These are phyloP conservation scores for Blumeria hordei DNA, from an alignment of 2,329 filamentous ascomycete genomes.

Conservation along the genomic window DNA sequence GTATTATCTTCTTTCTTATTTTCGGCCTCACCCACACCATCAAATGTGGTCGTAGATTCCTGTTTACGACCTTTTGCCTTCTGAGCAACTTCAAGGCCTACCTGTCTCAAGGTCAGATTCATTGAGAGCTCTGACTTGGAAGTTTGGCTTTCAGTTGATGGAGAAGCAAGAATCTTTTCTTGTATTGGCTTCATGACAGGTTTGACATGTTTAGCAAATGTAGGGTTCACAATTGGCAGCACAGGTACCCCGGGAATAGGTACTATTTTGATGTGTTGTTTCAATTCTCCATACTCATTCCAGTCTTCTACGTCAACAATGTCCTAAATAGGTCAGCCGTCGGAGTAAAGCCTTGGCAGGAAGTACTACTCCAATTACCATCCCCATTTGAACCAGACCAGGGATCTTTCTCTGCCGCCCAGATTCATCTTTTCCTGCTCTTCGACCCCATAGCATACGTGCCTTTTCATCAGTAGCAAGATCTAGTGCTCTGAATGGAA, in stretches of 20 bases:
- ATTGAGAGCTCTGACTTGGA: slow-evolving; percentile 8
- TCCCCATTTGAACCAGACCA: slow-evolving; percentile 64
- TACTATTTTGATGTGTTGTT: slow-evolving; percentile 53
- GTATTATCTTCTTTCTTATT: neutral
- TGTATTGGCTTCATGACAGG: neutral
- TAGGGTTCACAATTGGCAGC: slow-evolving; percentile 8
- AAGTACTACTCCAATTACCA: slow-evolving; percentile 56
- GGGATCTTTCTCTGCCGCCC: slow-evolving; percentile 56
- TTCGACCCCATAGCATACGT: slow-evolving; percentile 66
- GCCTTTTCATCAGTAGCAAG: slow-evolving; percentile 76
- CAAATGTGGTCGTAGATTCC: slow-evolving; percentile 2
- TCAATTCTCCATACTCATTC: slow-evolving; percentile 96
- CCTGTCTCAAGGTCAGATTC: slow-evolving; percentile 24
- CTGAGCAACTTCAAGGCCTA: slow-evolving; percentile 39
- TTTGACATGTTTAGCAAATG: neutral
- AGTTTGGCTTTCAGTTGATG: slow-evolving; percentile 3
- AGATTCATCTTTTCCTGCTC: slow-evolving; percentile 44
- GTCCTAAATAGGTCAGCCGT: slow-evolving; percentile 32
- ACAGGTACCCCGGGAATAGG: slow-evolving; percentile 3
- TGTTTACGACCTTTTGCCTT: slow-evolving; percentile 36
- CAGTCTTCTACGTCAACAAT: slow-evolving; percentile 89
- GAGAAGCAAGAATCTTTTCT: slow-evolving; percentile 7
- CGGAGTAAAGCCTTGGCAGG: neutral
- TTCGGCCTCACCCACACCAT: neutral
- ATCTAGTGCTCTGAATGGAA: slow-evolving; percentile 83